These are phyloP conservation scores for Nothopassalora personata DNA, from an alignment of 2,329 filamentous ascomycete species.

Conservation along the genomic window DNA sequence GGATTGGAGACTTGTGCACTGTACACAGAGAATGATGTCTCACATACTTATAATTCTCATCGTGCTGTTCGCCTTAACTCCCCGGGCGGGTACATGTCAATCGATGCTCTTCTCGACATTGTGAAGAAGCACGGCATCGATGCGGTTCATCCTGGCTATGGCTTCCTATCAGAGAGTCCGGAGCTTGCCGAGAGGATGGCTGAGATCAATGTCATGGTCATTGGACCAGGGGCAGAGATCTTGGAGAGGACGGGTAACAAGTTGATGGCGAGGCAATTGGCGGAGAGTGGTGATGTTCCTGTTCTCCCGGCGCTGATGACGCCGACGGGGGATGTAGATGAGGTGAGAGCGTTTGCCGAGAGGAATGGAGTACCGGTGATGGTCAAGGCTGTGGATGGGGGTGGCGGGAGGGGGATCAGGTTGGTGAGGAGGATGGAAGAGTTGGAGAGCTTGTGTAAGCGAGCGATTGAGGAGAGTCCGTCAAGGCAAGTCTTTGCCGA, in stretches of 20 bases:
- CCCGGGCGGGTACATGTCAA: constrained; percentile 50
- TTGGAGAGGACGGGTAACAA: constrained; percentile 54
- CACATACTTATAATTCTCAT: constrained; percentile 49
- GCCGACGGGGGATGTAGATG: constrained; percentile 40
- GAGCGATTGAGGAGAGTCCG: constrained; percentile 55
- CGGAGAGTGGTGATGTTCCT: constrained; percentile 48
- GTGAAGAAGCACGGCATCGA: constrained; percentile 49
- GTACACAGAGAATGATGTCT: constrained; percentile 51
- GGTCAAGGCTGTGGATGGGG: constrained; percentile 61
- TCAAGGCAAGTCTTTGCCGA: constrained; percentile 55
- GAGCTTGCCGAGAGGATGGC: constrained; percentile 47
- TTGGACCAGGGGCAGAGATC: constrained; percentile 55
- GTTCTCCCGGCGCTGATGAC: constrained; percentile 45
- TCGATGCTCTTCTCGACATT: constrained; percentile 44
- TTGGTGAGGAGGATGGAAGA: constrained; percentile 44
- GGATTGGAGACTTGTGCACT: constrained; percentile 52
- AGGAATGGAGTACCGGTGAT: constrained; percentile 51
- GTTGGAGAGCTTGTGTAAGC: constrained; percentile 43
- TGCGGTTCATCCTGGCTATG: constrained; percentile 56
- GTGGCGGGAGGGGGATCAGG: constrained; percentile 57
- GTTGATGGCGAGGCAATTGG: constrained; percentile 48
- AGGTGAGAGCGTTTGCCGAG: constrained; percentile 55
- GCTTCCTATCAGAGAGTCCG: constrained; percentile 56
- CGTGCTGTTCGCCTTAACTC: constrained; percentile 49
- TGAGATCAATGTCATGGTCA: constrained; percentile 44